Conservation (phyloP, 2,329 filamentous ascomycete genomes). For the Talaromyces atroroseus region DNA sequence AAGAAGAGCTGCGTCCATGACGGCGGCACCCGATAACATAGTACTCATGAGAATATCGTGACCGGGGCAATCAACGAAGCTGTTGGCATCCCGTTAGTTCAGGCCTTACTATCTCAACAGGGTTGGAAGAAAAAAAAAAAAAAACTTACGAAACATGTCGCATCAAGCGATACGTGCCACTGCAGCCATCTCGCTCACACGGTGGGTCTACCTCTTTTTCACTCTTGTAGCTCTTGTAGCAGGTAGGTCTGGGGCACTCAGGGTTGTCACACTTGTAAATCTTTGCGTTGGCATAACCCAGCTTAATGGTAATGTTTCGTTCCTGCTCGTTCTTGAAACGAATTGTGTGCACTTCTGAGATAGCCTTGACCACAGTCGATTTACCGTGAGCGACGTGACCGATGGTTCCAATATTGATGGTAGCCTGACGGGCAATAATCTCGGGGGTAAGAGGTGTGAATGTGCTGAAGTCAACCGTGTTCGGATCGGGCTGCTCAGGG, state of each 20-base stretch:
- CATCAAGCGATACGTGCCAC: constrained; percentile 78
- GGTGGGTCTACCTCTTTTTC: constrained; percentile 97
- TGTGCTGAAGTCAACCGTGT: constrained; percentile 73
- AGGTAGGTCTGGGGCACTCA: constrained; percentile 86
- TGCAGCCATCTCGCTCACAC: constrained; percentile 89
- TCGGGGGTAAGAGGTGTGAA: constrained; percentile 86
- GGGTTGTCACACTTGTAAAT: constrained; percentile 97
- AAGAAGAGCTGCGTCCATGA: constrained; percentile 97
- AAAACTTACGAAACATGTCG: constrained; percentile 81
- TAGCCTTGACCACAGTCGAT: constrained; percentile 97
- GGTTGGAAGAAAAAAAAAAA: neutral
- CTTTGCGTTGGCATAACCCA: constrained; percentile 98
- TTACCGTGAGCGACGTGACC: constrained; percentile 99
- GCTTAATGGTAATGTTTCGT: constrained; percentile 98
- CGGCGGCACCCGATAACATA: constrained; percentile 97
- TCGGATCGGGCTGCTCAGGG: constrained; percentile 89
- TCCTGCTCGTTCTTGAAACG: constrained; percentile 99
- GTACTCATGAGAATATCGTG: constrained; percentile 99
- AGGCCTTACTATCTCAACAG: neutral
- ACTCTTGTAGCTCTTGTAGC: constrained; percentile 96
- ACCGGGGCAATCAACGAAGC: constrained; percentile 96
- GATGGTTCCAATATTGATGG: constrained; percentile 98
- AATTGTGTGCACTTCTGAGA: constrained; percentile 97
- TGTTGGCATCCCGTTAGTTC: constrained; percentile 34
- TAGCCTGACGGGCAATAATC: constrained; percentile 96